A percentile compares a stretch with the other conserved stretches of the same genome.
Conservation (phyloP, 139 green algal genomes). For the Desmodesmus armatus region DNA sequence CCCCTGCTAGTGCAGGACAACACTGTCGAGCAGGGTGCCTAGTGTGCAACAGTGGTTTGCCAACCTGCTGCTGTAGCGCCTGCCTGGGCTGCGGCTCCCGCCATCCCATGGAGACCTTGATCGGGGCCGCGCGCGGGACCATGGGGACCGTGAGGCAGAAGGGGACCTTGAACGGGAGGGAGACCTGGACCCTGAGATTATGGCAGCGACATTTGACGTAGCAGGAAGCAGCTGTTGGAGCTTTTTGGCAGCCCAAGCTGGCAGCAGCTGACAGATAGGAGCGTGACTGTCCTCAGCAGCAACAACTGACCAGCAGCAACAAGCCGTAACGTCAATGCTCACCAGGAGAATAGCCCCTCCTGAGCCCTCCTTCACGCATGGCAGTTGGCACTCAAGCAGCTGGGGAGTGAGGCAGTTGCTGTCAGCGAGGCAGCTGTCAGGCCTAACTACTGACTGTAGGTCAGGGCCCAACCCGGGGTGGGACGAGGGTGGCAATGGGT, state of each 20-base stretch:
- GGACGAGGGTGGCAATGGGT: neutral
- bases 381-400: neutral
- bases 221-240: neutral
- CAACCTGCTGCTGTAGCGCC: neutral
- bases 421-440: neutral
- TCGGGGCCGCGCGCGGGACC: neutral
- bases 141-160: neutral
- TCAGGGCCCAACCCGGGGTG: too few relatives aligned
- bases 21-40: neutral
- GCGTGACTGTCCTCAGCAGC: neutral
- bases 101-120: too few relatives aligned
- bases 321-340: neutral
- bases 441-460: neutral
- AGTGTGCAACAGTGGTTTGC: neutral
- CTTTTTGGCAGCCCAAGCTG: neutral
- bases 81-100: neutral
- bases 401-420: too few relatives aligned
- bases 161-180: neutral
- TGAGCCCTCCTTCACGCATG: neutral
- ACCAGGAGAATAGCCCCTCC: conserved; percentile 3
- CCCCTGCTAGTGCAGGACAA: neutral
- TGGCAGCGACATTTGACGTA: neutral
- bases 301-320: neutral
- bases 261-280: neutral
- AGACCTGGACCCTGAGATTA: neutral